Evolutionary conservation across 192 early-diverging fungal genomes (phyloP).

Genomic region (Backusella psychrophila): DNA sequence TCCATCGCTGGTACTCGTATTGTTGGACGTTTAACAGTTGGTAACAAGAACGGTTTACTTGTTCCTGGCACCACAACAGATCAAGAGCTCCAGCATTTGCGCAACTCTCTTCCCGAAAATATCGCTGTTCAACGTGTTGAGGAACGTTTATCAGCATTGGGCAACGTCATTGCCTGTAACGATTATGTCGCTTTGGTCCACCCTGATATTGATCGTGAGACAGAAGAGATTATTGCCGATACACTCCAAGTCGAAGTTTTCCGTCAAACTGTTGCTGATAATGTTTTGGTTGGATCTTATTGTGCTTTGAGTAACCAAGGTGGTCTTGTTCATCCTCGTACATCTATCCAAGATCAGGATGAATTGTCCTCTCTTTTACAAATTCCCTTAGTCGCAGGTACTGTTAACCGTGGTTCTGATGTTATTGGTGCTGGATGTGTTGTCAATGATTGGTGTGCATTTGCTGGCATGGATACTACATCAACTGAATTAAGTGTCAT

Average conservation of each 20-base stretch:
- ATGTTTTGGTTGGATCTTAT: conserved; percentile 95
- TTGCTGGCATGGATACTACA: conserved; percentile 96
- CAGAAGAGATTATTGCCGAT: conserved; percentile 99
- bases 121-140: conserved; percentile 96
- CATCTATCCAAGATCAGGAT: conserved; percentile 95
- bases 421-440: conserved; percentile 96
- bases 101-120: conserved; percentile 92
- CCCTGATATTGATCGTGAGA: conserved; percentile 97
- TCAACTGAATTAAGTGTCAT: conserved; percentile 95
- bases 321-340: conserved; percentile 94
- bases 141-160: conserved; percentile 95
- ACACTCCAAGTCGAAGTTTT: conserved; percentile 98
- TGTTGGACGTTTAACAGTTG: conserved; percentile 90
- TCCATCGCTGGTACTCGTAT: conserved; percentile 97
- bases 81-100: conserved; percentile 95
- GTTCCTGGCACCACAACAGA: conserved; percentile 96
- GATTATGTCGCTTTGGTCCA: conserved; percentile 99
- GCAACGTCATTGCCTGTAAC: conserved; percentile 99
- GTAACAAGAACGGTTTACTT: conserved; percentile 92
- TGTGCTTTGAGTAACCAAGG: conserved; percentile 97
- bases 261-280: conserved; percentile 96
- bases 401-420: conserved; percentile 97
- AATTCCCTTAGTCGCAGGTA: conserved; percentile 97
- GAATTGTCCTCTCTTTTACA: conserved; percentile 96
- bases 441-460: conserved; percentile 98